Percentiles rank a stretch among this genome's conserved stretches.
phyloP scores from a whole-genome alignment of 306 rosid genomes.

The Dryas drummondii region DNA sequence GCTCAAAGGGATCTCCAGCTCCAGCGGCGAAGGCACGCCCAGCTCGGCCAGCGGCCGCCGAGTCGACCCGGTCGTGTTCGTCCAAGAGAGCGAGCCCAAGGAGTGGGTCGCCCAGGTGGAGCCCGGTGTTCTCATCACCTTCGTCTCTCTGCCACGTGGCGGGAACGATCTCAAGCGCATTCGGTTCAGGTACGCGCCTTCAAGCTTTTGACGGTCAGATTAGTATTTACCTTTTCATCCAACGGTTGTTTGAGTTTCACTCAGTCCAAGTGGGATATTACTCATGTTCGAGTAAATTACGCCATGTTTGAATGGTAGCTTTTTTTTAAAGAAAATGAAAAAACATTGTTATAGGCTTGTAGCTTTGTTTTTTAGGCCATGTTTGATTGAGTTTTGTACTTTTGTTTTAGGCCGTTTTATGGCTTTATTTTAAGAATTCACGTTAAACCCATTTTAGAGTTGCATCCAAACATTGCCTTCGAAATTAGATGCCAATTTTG shows the following conservation, averaged over 20 bases:
- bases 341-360: too few species aligned
- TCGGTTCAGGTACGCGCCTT: constrained; percentile 62
- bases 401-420: too few species aligned
- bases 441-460: neutral
- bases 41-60: constrained; percentile 72
- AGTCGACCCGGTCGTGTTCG: constrained; percentile 68
- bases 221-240: constrained; percentile 9
- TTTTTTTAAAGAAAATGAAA: neutral
- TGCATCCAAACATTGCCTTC: constrained; percentile 28
- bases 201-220: neutral
- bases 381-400: too few species aligned
- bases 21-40: constrained; percentile 85
- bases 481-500: constrained; percentile 9
- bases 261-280: neutral
- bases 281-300: neutral
- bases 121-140: constrained; percentile 79
- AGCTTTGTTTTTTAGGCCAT: too few species aligned
- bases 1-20: constrained; percentile 88
- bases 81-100: constrained; percentile 72
- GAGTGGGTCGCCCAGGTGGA: constrained; percentile 94
- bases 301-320: neutral
- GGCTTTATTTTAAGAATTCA: too few species aligned
- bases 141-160: constrained; percentile 76
- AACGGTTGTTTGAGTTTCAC: neutral
- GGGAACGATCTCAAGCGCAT: constrained; percentile 83